These are phyloP conservation scores for Moniliella sp. DNA, from an alignment of 1,284 basidiomycete genomes.

Conservation along the genomic window DNA sequence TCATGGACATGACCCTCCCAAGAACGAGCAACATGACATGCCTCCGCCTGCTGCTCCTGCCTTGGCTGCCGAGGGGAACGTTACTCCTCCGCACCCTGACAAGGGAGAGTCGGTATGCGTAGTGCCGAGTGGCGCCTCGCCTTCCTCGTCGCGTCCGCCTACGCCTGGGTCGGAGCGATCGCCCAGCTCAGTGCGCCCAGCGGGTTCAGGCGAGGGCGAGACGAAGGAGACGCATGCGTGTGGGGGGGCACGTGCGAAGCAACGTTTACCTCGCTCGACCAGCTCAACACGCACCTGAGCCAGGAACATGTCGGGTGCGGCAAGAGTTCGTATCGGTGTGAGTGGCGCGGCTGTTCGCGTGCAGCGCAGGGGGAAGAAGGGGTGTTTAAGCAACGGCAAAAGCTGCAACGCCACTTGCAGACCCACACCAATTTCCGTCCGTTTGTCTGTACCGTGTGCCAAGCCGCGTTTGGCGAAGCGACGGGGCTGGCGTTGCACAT, in stretches of 20 bases:
- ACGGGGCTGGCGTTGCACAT: constrained; percentile 73
- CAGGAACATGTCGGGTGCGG: constrained; percentile 60
- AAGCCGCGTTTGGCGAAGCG: constrained; percentile 68
- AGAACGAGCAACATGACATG: no score
- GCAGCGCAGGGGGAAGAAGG: constrained; percentile 67
- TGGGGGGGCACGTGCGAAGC: not conserved
- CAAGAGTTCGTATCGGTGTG: constrained; percentile 64
- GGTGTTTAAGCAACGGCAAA: constrained; percentile 73
- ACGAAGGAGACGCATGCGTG: not conserved
- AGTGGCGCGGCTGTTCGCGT: constrained; percentile 75
- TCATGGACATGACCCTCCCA: no score
- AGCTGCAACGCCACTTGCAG: constrained; percentile 77
- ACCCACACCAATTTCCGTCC: constrained; percentile 64
- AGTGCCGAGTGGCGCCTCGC: no score
- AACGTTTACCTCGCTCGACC: not conserved
- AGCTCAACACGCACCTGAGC: constrained; percentile 44
- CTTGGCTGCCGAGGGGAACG: no score
- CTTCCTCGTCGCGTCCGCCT: no score
- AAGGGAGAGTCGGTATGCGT: no score
- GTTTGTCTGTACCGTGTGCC: constrained; percentile 64
- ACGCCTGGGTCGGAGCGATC: no score
- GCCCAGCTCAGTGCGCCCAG: no score
- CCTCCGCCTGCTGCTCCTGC: no score
- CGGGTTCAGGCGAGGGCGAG: no score
- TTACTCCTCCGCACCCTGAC: no score